Percentiles rank a stretch among this genome's conserved stretches.
phyloP scores from a whole-genome alignment of 75 land plant species.

The Adiantum capillusveneris region DNA sequence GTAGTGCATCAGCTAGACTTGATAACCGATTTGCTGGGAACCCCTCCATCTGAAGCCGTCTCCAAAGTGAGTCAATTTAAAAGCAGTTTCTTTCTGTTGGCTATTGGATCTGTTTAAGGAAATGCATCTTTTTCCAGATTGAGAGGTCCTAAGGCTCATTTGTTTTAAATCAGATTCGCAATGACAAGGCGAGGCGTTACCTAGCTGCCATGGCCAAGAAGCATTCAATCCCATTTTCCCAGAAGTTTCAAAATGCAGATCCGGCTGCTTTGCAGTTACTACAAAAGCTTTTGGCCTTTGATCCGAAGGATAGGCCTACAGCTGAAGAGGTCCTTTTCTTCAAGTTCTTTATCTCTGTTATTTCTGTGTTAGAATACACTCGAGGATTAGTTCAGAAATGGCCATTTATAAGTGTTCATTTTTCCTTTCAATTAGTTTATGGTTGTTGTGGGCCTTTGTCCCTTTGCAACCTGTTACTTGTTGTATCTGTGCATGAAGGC shows the following conservation, averaged over 20 bases:
- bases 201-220: constrained; percentile 78
- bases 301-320: constrained; percentile 79
- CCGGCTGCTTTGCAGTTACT: constrained; percentile 72
- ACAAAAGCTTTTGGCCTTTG: constrained; percentile 83
- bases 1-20: constrained; percentile 88
- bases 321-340: constrained; percentile 81
- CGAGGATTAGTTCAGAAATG: no score
- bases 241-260: constrained; percentile 80
- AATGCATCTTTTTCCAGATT: no score
- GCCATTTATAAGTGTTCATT: no score
- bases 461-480: no score
- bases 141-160: no score
- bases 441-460: no score
- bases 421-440: no score
- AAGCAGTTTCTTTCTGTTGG: no score
- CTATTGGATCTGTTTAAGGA: no score
- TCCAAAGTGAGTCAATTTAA: constrained; percentile 47
- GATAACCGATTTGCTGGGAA: constrained; percentile 84
- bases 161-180: constrained; percentile 52
- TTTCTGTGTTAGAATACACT: no score
- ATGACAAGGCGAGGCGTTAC: constrained; percentile 89
- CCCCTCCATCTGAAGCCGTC: constrained; percentile 73
- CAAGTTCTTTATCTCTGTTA: no score
- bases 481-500: no score
- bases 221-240: constrained; percentile 58